A percentile compares a stretch with the other conserved stretches of the same genome.
Evolutionary conservation across 2,329 filamentous ascomycete genomes (phyloP).

Genomic region (Grosmannia serpens): DNA sequence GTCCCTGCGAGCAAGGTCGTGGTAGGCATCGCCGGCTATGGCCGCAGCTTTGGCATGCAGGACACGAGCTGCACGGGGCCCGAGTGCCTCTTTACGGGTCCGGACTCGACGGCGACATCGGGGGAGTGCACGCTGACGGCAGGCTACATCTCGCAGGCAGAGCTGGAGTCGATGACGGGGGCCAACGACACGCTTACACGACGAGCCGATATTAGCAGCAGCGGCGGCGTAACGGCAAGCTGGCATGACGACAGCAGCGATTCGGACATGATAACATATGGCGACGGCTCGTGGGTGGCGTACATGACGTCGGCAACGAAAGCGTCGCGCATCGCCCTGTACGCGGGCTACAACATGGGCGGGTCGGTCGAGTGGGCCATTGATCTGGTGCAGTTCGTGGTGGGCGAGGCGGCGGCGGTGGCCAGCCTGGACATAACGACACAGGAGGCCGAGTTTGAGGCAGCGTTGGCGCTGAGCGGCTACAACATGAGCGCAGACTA

Average conservation of each 20-base stretch:
- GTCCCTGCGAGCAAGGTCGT: slow-evolving; percentile 18
- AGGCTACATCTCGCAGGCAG: too few species aligned
- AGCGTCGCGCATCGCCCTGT: slow-evolving; percentile 7
- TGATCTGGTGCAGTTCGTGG: slow-evolving; percentile 8
- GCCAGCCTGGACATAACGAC: too few species aligned
- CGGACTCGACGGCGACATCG: too few species aligned
- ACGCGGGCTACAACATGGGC: slow-evolving; percentile 8
- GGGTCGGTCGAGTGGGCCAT: slow-evolving; percentile 17
- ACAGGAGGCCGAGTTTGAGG: too few species aligned
- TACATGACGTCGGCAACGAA: slow-evolving; percentile 11
- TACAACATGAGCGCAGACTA: too few species aligned
- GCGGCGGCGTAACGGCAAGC: background rate
- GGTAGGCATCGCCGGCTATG: slow-evolving; percentile 23
- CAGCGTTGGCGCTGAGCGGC: too few species aligned
- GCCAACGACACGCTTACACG: too few species aligned
- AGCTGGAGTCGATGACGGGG: too few species aligned
- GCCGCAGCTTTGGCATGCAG: slow-evolving; percentile 22
- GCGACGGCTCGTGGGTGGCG: slow-evolving; percentile 10
- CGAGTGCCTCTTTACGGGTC: too few species aligned
- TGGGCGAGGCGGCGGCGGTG: too few species aligned
- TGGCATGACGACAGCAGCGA: slow-evolving; percentile 7
- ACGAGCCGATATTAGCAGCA: slow-evolving; percentile 4
- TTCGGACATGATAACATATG: slow-evolving; percentile 9
- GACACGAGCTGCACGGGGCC: slow-evolving; percentile 2
- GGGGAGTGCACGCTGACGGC: too few species aligned